Evolutionary conservation across 1,284 basidiomycete genomes (phyloP).

Genomic region (Melampsora abietis-canadensis): DNA sequence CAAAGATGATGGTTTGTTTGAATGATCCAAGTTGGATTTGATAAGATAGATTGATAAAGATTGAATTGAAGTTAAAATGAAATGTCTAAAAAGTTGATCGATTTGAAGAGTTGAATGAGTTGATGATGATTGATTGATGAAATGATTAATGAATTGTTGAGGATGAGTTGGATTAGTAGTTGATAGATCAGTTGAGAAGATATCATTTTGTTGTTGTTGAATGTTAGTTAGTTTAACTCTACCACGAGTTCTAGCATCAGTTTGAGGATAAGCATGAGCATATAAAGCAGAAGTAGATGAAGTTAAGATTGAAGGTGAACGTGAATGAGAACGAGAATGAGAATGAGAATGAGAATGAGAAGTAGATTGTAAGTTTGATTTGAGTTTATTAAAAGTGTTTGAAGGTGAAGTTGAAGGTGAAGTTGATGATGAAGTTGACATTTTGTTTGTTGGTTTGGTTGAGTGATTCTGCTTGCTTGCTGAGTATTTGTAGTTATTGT

Average conservation of each 20-base stretch:
- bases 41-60: background rate
- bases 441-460: too few relatives aligned
- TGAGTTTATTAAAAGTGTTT: too few relatives aligned
- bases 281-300: background rate
- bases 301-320: too few relatives aligned
- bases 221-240: slow-evolving; percentile 9
- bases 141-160: background rate
- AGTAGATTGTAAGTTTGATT: too few relatives aligned
- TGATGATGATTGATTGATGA: background rate
- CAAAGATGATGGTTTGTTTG: background rate
- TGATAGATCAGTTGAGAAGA: background rate
- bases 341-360: too few relatives aligned
- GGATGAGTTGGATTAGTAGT: background rate
- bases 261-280: background rate
- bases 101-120: background rate
- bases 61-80: slow-evolving; percentile 5
- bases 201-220: background rate
- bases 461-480: too few relatives aligned
- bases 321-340: too few relatives aligned
- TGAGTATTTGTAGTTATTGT: too few relatives aligned
- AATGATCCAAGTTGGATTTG: background rate
- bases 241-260: slow-evolving; percentile 1
- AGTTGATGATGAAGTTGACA: background rate
- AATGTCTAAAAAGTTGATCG: background rate
- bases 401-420: background rate